Evolutionary conservation across 805 yeast species (phyloP).

Genomic region (Phaffomyces opuntiae): DNA sequence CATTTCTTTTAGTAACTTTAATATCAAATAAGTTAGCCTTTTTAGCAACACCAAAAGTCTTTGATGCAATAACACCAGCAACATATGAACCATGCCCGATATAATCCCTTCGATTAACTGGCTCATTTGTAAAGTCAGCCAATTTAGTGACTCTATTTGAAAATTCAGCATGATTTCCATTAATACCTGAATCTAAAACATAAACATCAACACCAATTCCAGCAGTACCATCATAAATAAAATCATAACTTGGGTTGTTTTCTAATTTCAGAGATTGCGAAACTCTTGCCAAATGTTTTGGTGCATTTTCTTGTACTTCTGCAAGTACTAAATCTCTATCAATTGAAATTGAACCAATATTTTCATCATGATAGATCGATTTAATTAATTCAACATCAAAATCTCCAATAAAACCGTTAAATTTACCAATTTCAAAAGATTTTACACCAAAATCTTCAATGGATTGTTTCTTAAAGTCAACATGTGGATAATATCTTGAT

Average conservation of each 20-base stretch:
- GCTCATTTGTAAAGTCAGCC: conserved; percentile 38
- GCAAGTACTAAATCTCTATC: conserved; percentile 30
- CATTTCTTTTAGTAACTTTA: conserved; percentile 33
- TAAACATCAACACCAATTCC: conserved; percentile 34
- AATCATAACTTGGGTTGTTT: conserved; percentile 26
- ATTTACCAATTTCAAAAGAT: conserved; percentile 25
- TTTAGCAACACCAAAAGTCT: conserved; percentile 47
- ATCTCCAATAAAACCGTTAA: conserved; percentile 31
- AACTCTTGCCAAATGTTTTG: conserved; percentile 35
- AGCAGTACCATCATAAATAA: conserved; percentile 34
- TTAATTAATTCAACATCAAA: conserved; percentile 26
- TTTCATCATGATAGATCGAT: conserved; percentile 28
- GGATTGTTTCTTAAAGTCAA: conserved; percentile 5
- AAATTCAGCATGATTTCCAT: conserved; percentile 35
- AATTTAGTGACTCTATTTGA: conserved; percentile 34
- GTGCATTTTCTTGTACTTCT: conserved; percentile 35
- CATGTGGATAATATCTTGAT: conserved; percentile 10
- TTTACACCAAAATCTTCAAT: conserved; percentile 13
- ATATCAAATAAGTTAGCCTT: conserved; percentile 35
- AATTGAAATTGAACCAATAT: conserved; percentile 29
- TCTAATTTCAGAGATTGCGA: conserved; percentile 27
- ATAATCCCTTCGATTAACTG: conserved; percentile 21
- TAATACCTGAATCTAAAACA: conserved; percentile 33
- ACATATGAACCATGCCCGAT: conserved; percentile 55
- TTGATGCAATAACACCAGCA: conserved; percentile 47